Evolutionary conservation across 352 stramenopile species (phyloP).

Genomic region (Phytophthora pinifolia): DNA sequence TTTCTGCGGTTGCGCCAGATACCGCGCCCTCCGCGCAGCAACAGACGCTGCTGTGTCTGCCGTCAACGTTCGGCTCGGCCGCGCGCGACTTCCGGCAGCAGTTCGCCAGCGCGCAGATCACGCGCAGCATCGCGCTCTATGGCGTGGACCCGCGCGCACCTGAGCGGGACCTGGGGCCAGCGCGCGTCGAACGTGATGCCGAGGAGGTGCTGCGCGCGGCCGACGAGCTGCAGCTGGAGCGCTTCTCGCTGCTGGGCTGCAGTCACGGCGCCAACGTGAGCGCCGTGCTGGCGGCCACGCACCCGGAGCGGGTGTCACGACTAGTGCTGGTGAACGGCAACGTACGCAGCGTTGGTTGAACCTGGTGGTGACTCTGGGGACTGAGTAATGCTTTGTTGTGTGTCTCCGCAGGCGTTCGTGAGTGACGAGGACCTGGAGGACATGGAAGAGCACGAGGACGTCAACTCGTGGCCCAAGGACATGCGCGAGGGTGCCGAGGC

Average conservation of each 20-base stretch:
- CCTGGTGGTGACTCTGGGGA: slow-evolving; percentile 8
- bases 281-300: slow-evolving; percentile 66
- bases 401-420: slow-evolving; percentile 59
- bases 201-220: slow-evolving; percentile 66
- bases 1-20: slow-evolving; percentile 44
- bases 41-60: slow-evolving; percentile 62
- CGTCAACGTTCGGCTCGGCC: slow-evolving; percentile 64
- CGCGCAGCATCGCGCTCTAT: slow-evolving; percentile 55
- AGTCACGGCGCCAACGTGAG: slow-evolving; percentile 76
- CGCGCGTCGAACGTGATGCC: slow-evolving; percentile 68
- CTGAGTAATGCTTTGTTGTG: slow-evolving; percentile 17
- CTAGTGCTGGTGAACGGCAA: slow-evolving; percentile 83
- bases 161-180: slow-evolving; percentile 45
- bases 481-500: slow-evolving; percentile 47
- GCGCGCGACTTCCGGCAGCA: slow-evolving; percentile 63
- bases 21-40: slow-evolving; percentile 7
- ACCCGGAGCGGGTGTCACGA: slow-evolving; percentile 64
- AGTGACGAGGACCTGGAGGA: slow-evolving; percentile 69
- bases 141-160: slow-evolving; percentile 63
- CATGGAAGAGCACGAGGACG: slow-evolving; percentile 48
- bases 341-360: slow-evolving; percentile 33
- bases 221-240: slow-evolving; percentile 58
- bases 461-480: slow-evolving; percentile 52
- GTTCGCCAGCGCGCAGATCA: slow-evolving; percentile 42
- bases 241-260: slow-evolving; percentile 76